Evolutionary conservation across 2,329 filamentous ascomycete species (phyloP).

Genomic region (Fusarium falciforme): DNA sequence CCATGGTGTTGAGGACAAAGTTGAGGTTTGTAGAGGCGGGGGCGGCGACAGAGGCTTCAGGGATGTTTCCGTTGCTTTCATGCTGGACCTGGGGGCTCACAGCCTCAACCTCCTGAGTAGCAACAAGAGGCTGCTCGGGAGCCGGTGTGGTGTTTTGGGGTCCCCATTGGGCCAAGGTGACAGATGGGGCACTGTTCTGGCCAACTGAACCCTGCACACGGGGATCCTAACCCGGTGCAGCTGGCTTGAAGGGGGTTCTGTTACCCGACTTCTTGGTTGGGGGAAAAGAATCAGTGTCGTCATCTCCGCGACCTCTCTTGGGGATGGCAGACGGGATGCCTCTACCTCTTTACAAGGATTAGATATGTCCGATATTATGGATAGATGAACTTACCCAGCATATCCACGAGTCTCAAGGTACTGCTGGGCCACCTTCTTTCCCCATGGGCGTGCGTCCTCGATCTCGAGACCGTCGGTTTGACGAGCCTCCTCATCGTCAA

Average conservation of each 20-base stretch:
- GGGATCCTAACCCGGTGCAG: conserved; percentile 25
- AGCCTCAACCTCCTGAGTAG: background rate
- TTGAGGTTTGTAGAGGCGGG: background rate
- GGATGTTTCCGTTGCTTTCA: background rate
- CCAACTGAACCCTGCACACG: conserved; percentile 7
- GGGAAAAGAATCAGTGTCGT: background rate
- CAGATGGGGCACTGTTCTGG: background rate
- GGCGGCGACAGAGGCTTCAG: background rate
- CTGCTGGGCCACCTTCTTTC: conserved; percentile 1
- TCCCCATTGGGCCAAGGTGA: conserved; percentile 16
- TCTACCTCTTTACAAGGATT: background rate
- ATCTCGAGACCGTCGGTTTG: conserved; percentile 37
- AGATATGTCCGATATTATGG: background rate
- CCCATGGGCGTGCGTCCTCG: conserved; percentile 39
- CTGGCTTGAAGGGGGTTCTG: conserved; percentile 13
- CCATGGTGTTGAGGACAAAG: background rate
- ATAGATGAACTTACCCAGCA: conserved; percentile 1
- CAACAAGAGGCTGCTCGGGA: background rate
- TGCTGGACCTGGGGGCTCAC: background rate
- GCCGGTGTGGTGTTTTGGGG: background rate
- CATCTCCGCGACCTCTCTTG: background rate
- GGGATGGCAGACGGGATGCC: background rate
- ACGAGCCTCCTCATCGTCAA: conserved; percentile 38
- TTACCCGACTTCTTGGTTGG: background rate
- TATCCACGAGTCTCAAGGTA: background rate